A percentile compares a stretch with the other conserved stretches of the same genome.
Conservation (phyloP, 208 protist species). For the Crithidia bombi region DNA sequence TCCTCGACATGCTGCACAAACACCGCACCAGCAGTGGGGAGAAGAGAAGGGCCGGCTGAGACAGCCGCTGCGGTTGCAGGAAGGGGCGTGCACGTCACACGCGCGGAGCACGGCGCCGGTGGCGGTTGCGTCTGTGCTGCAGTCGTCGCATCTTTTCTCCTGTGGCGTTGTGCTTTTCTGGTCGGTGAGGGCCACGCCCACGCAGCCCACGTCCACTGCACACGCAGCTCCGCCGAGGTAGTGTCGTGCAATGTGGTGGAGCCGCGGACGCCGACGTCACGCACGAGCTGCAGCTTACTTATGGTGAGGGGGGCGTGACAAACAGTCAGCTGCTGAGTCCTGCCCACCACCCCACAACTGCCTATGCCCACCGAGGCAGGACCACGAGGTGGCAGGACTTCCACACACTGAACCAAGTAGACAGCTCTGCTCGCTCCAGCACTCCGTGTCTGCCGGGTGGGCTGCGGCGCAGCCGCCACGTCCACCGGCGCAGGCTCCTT, state of each 20-base stretch:
- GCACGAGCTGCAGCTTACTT: conserved; percentile 9
- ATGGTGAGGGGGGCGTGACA: background rate
- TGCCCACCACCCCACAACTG: background rate
- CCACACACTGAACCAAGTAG: conserved; percentile 3
- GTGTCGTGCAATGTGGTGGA: background rate
- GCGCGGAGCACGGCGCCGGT: background rate
- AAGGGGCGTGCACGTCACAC: conserved; percentile 16
- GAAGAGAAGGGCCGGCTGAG: too few relatives aligned
- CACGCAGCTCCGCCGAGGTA: conserved; percentile 1
- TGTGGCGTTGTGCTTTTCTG: too few relatives aligned
- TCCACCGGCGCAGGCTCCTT: conserved; percentile 6
- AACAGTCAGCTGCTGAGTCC: conserved; percentile 10
- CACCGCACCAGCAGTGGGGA: background rate
- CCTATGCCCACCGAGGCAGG: background rate
- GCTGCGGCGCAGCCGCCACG: too few relatives aligned
- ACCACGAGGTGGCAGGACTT: conserved; percentile 1
- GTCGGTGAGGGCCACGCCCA: background rate
- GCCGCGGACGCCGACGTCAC: conserved; percentile 18
- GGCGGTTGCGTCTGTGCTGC: background rate
- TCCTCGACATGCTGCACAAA: conserved; percentile 14
- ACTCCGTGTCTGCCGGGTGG: background rate
- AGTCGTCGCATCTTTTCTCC: background rate
- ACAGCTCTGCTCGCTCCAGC: background rate
- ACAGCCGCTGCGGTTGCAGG: too few relatives aligned
- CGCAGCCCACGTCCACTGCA: conserved; percentile 14